phyloP scores from a whole-genome alignment of 352 stramenopile species.

The Blastocystis sp. region DNA sequence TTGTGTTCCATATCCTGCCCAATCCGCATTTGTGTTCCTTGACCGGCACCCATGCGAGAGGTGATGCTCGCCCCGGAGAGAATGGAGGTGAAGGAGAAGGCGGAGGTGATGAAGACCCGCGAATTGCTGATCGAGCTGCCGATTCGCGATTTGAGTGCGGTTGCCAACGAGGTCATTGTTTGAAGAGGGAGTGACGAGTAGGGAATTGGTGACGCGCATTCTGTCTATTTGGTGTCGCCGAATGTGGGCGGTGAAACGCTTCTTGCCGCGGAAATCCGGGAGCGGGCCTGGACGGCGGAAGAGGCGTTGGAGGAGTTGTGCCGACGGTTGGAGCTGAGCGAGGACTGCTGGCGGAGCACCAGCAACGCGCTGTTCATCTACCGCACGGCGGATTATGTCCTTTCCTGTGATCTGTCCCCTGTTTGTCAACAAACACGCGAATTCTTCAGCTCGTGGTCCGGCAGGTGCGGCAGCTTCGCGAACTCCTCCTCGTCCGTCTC shows the following conservation, averaged over 20 bases:
- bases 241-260: not conserved
- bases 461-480: no score
- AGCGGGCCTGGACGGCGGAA: no score
- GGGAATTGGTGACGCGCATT: not conserved
- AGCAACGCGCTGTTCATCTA: slow-evolving; percentile 24
- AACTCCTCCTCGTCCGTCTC: no score
- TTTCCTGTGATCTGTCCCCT: not conserved
- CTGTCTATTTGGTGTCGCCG: slow-evolving; percentile 20
- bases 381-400: slow-evolving; percentile 22
- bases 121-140: no score
- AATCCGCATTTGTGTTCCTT: slow-evolving; percentile 3
- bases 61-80: not conserved
- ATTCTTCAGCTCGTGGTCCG: slow-evolving; percentile 22
- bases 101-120: no score
- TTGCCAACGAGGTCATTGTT: no score
- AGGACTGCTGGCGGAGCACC: slow-evolving; percentile 18
- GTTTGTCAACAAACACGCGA: slow-evolving; percentile 6
- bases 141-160: no score
- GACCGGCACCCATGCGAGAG: slow-evolving; percentile 12
- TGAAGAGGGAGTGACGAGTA: not conserved
- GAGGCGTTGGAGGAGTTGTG: not conserved
- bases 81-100: not conserved
- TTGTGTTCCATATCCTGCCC: slow-evolving; percentile 4
- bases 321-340: not conserved
- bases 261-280: not conserved